phyloP scores from a whole-genome alignment of 371 early-diverging fungal species.

The Syncephalastrum contaminatum region DNA sequence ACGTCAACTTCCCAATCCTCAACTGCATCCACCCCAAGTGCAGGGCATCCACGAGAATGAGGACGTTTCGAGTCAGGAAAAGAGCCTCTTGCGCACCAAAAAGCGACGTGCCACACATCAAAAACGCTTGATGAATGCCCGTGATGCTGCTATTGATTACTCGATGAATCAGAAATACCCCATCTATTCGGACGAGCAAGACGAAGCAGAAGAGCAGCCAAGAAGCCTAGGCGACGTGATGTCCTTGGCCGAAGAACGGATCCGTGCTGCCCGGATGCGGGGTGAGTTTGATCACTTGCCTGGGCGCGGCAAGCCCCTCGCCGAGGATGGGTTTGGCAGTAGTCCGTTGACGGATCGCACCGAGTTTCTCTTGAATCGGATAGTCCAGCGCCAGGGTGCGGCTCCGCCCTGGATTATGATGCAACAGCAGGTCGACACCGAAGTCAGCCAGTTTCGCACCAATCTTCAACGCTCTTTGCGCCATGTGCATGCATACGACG shows the following conservation, averaged over 20 bases:
- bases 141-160: conserved; percentile 28
- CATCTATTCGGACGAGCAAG: conserved; percentile 11
- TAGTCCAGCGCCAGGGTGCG: conserved; percentile 48
- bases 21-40: conserved; percentile 6
- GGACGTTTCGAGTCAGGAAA: background rate
- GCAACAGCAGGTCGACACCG: conserved; percentile 46
- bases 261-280: conserved; percentile 34
- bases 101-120: conserved; percentile 16
- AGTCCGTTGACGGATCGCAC: conserved; percentile 48
- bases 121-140: conserved; percentile 19
- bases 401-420: conserved; percentile 53
- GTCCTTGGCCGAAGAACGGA: conserved; percentile 40
- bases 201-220: conserved; percentile 16
- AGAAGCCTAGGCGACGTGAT: conserved; percentile 18
- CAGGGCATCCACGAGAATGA: conserved; percentile 6
- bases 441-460: conserved; percentile 26
- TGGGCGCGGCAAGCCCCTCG: conserved; percentile 46
- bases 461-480: conserved; percentile 21
- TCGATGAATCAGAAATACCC: conserved; percentile 17
- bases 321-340: conserved; percentile 26
- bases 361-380: conserved; percentile 47
- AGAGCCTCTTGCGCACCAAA: conserved; percentile 10
- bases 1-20: conserved; percentile 26
- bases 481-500: background rate
- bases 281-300: conserved; percentile 49